These are phyloP conservation scores for Komagataella pastoris DNA, from an alignment of 805 yeast species.

Conservation along the genomic window DNA sequence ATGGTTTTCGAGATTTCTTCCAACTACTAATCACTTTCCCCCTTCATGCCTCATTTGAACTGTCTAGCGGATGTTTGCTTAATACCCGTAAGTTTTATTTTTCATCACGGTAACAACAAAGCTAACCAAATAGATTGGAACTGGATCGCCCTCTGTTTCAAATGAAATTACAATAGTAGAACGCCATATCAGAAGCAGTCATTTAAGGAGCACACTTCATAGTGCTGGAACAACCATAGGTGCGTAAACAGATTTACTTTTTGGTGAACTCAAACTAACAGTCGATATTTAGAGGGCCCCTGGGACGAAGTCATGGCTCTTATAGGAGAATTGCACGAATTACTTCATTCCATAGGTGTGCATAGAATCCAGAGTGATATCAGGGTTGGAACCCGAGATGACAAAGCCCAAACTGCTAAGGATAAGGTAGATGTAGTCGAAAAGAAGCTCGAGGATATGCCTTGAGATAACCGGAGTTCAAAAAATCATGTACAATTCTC, in stretches of 20 bases:
- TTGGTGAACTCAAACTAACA: constrained; percentile 1
- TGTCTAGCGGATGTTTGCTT: constrained; percentile 82
- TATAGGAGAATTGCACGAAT: constrained; percentile 67
- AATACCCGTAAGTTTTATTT: constrained; percentile 48
- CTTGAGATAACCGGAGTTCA: background rate
- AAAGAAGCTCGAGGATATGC: constrained; percentile 21
- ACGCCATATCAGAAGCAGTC: constrained; percentile 43
- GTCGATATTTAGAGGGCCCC: constrained; percentile 48
- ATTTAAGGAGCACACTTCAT: constrained; percentile 58
- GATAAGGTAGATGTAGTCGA: constrained; percentile 62
- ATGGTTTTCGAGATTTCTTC: background rate
- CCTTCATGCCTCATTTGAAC: constrained; percentile 26
- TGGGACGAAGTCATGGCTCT: constrained; percentile 79
- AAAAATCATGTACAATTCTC: background rate
- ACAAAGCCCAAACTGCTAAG: constrained; percentile 56
- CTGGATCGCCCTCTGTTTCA: constrained; percentile 65
- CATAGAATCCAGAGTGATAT: constrained; percentile 77
- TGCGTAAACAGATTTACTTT: background rate
- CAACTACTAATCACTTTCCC: background rate
- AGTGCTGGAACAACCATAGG: constrained; percentile 85
- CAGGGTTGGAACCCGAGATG: constrained; percentile 74
- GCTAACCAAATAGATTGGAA: constrained; percentile 43
- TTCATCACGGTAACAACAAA: constrained; percentile 1
- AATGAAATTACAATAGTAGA: constrained; percentile 69
- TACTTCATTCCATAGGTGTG: constrained; percentile 58